Base-by-base conservation (phyloP, 805 yeast genomes). In the Priceomyces haplophilus region DNA sequence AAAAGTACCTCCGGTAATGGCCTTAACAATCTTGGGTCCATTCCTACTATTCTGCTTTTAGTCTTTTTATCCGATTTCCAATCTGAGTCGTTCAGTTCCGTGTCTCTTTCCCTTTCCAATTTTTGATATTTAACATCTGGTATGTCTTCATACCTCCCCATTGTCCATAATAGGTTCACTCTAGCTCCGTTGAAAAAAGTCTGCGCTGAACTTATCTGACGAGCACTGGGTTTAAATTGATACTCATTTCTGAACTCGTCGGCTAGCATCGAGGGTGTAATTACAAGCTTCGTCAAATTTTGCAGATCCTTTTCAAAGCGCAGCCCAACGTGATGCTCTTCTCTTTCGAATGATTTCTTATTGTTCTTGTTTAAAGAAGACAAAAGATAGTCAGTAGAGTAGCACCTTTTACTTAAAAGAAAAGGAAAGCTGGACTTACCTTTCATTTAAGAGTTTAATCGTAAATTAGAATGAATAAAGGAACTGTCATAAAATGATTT, bases 1-100 rank as follows among this genome's bases (percentile, higher is more conserved):
- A 89, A 72, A 3, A 84, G 67, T 3, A 88, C 77, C 54, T 88
- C 96, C 0, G 96, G 96, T 5, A 69, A 52, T 12, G 62, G 60
- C 30, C 42, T 47, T 20, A 64, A 46, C n/a, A 54, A 45, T 16
- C 46, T 50, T 10, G 85, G 64, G 12, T 45, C 47, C 15, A 63
- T 55, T 2, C 70, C 70, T 44, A 64, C 64, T 3, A 64, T 16
- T 48, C 35, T 56, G 56, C 40, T 52, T 49, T 6, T 63, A 55
- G 4, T 39, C 32, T 8, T 35, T 37, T 8, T 54, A 27, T 19
- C 47, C 48, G 12, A 48, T 52, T 32, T 52, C 54, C 44, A 55
- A 50, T 36, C 56, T 51, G 4, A 56, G 50, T 40, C 34, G 42
- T 15, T 62, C 24, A 56, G 59, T 60, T 8, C 62, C 60, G 38